Conservation (phyloP, 2,329 filamentous ascomycete species). For the Colletotrichum sp. region DNA sequence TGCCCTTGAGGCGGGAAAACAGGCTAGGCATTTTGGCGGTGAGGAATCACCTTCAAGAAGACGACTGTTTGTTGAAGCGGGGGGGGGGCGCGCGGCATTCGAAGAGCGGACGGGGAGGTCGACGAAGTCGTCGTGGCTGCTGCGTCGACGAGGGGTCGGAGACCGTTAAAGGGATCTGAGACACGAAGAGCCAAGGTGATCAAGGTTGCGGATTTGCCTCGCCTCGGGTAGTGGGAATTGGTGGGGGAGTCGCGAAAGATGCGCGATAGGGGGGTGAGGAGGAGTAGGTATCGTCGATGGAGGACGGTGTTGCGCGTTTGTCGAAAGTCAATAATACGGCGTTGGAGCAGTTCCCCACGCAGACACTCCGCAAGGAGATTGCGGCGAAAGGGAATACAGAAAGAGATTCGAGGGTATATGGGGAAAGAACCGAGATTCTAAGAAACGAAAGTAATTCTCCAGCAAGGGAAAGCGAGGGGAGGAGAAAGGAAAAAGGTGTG, state of each 20-base stretch:
- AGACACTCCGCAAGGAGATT: constrained; percentile 1
- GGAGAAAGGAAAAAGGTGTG: not conserved
- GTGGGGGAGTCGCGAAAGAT: not conserved
- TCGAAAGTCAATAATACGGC: constrained; percentile 8
- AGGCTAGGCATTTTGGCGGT: constrained; percentile 57
- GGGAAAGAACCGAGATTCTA: not conserved
- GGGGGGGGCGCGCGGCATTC: constrained; percentile 8
- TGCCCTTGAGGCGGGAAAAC: constrained; percentile 74
- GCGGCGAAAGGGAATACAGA: not conserved
- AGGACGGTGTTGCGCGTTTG: constrained; percentile 12
- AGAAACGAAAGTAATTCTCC: constrained; percentile 7
- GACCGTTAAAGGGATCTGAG: not conserved
- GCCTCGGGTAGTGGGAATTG: not conserved
- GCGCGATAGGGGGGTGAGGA: not conserved
- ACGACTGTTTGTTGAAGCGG: not conserved
- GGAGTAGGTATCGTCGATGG: not conserved
- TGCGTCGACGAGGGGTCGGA: constrained; percentile 1
- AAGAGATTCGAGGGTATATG: not conserved
- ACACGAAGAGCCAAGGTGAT: not conserved
- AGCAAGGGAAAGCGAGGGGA: constrained; percentile 9
- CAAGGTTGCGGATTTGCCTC: not conserved
- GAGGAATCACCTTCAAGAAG: not conserved
- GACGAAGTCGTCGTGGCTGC: not conserved
- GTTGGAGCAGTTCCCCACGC: not conserved
- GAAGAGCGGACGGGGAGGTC: not conserved